These are phyloP conservation scores for Alternaria postmessia DNA, from an alignment of 2,329 filamentous ascomycete genomes.

Conservation along the genomic window DNA sequence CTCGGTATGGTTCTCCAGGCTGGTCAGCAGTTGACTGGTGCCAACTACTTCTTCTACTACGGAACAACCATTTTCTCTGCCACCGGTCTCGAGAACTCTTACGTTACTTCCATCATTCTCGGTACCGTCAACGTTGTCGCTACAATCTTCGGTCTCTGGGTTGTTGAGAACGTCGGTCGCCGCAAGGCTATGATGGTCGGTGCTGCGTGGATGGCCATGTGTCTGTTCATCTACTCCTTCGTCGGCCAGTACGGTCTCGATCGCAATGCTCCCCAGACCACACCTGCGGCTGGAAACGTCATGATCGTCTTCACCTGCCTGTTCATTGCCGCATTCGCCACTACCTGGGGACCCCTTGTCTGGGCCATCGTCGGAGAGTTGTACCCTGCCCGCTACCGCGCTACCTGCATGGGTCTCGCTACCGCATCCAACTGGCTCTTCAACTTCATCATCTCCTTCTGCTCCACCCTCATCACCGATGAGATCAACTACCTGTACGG, in stretches of 20 bases:
- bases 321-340: slow-evolving; percentile 72
- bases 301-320: slow-evolving; percentile 75
- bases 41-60: slow-evolving; percentile 60
- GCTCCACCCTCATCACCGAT: slow-evolving; percentile 78
- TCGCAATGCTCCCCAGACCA: slow-evolving; percentile 46
- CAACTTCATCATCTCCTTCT: slow-evolving; percentile 67
- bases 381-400: slow-evolving; percentile 67
- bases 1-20: slow-evolving; percentile 70
- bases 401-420: slow-evolving; percentile 56
- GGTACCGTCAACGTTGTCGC: slow-evolving; percentile 60
- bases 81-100: slow-evolving; percentile 54
- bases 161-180: slow-evolving; percentile 58
- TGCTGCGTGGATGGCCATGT: slow-evolving; percentile 60
- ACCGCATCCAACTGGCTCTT: slow-evolving; percentile 56
- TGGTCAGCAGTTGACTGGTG: slow-evolving; percentile 73
- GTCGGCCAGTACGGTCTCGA: slow-evolving; percentile 53
- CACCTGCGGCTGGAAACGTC: slow-evolving; percentile 61
- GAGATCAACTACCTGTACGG: slow-evolving; percentile 77
- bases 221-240: slow-evolving; percentile 64
- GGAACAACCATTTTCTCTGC: slow-evolving; percentile 57
- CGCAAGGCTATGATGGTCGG: slow-evolving; percentile 57
- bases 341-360: slow-evolving; percentile 74
- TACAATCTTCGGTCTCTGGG: slow-evolving; percentile 56
- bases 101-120: slow-evolving; percentile 59
- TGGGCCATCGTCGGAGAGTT: slow-evolving; percentile 75